Conservation (phyloP, 192 early-diverging fungal genomes). For the Coemansia sp. region DNA sequence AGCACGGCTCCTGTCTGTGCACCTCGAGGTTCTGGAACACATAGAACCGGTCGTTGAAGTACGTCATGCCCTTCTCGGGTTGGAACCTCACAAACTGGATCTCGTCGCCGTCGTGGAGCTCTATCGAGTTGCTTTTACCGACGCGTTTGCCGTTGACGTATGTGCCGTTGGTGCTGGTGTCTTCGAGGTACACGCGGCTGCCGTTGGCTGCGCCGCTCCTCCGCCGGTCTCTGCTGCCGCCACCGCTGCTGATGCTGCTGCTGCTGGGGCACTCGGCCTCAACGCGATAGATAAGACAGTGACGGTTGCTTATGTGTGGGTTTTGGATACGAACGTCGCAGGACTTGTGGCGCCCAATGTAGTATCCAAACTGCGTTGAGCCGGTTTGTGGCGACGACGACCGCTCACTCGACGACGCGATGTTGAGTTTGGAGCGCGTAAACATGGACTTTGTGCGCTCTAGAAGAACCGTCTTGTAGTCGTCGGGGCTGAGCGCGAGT, state of each 20-base stretch:
- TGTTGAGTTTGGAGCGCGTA: background rate
- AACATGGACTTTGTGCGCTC: constrained; percentile 36
- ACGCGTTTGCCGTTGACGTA: constrained; percentile 63
- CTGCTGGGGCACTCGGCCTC: constrained; percentile 17
- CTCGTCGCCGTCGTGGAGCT: constrained; percentile 62
- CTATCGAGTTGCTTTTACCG: constrained; percentile 50
- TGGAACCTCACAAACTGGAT: constrained; percentile 61
- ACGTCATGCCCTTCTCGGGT: constrained; percentile 38
- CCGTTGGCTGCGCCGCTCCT: constrained; percentile 1
- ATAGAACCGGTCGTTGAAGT: constrained; percentile 51
- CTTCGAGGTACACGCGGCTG: constrained; percentile 44
- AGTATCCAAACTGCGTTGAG: constrained; percentile 44
- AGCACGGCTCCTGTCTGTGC: constrained; percentile 38
- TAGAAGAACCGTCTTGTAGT: constrained; percentile 49
- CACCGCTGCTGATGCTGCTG: constrained; percentile 8
- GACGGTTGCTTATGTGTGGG: constrained; percentile 55
- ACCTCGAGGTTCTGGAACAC: constrained; percentile 47
- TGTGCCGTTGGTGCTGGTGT: constrained; percentile 70
- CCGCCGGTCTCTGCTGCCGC: background rate
- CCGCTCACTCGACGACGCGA: background rate
- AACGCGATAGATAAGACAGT: constrained; percentile 55
- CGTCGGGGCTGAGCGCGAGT: constrained; percentile 50
- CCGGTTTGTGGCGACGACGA: constrained; percentile 10
- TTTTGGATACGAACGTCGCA: constrained; percentile 54
- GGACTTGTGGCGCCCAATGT: constrained; percentile 53